Conservation (phyloP, 164 flowering plant genomes). For the Amborella trichopoda region DNA sequence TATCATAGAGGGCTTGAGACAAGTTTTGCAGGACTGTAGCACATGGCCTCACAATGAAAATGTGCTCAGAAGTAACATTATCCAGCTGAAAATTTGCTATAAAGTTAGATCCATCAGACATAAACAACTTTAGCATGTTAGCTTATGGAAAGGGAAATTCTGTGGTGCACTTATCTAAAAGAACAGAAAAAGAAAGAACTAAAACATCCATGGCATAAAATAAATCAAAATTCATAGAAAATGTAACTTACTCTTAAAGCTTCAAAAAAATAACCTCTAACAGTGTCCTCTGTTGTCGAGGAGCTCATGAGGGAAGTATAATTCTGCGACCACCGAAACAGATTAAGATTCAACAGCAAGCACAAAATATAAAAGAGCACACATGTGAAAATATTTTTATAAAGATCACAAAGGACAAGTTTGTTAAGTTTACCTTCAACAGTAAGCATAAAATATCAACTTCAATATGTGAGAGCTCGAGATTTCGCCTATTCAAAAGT, state of each 20-base stretch:
- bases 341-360: background rate
- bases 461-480: constrained; percentile 42
- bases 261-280: constrained; percentile 28
- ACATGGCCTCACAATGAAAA: constrained; percentile 49
- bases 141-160: too few species aligned
- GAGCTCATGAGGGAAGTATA: constrained; percentile 25
- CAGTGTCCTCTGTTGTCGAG: constrained; percentile 8
- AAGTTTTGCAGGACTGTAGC: constrained; percentile 44
- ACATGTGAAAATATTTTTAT: too few species aligned
- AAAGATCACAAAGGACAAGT: too few species aligned
- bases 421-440: constrained; percentile 39
- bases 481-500: constrained; percentile 44
- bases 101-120: too few species aligned
- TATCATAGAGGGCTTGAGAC: constrained; percentile 26
- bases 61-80: constrained; percentile 27
- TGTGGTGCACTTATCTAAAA: too few species aligned
- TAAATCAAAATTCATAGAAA: too few species aligned
- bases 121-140: too few species aligned
- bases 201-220: too few species aligned
- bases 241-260: constrained; percentile 48
- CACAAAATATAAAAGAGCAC: background rate
- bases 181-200: too few species aligned
- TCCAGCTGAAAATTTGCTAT: constrained; percentile 41
- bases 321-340: too few species aligned
- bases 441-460: constrained; percentile 49